Evolutionary conservation across 352 stramenopile species (phyloP).

Genomic region (Plasmopara viticola): DNA sequence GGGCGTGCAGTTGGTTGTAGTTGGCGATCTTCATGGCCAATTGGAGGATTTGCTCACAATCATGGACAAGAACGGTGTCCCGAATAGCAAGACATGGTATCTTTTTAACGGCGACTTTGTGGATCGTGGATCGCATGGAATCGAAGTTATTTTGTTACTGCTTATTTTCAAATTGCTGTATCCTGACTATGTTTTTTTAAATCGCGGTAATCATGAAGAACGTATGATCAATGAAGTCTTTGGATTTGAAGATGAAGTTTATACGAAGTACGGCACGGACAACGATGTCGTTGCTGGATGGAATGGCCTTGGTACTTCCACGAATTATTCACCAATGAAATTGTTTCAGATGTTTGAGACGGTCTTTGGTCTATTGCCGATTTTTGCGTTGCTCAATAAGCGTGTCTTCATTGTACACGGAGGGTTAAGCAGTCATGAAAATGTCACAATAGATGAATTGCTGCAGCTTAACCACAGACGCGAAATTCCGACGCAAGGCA

Average conservation of each 20-base stretch:
- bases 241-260: constrained; percentile 81
- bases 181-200: constrained; percentile 87
- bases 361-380: constrained; percentile 83
- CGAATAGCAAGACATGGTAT: constrained; percentile 85
- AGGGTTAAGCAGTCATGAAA: constrained; percentile 82
- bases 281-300: constrained; percentile 66
- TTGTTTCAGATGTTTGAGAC: constrained; percentile 84
- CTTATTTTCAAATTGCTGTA: constrained; percentile 88
- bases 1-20: constrained; percentile 86
- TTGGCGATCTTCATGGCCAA: constrained; percentile 91
- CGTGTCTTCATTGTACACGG: constrained; percentile 91
- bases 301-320: constrained; percentile 49
- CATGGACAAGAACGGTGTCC: constrained; percentile 88
- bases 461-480: constrained; percentile 75
- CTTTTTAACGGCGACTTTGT: constrained; percentile 97
- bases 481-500: constrained; percentile 82
- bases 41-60: constrained; percentile 92
- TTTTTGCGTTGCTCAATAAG: constrained; percentile 88
- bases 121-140: constrained; percentile 87
- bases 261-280: constrained; percentile 72
- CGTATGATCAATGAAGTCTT: constrained; percentile 90
- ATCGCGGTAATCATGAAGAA: constrained; percentile 95
- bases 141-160: constrained; percentile 90
- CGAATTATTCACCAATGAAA: constrained; percentile 66
- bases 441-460: constrained; percentile 86